A percentile compares a stretch with the other conserved stretches of the same genome.
Conservation (phyloP, 495 filamentous ascomycete species). For the Trichoderma virens region DNA sequence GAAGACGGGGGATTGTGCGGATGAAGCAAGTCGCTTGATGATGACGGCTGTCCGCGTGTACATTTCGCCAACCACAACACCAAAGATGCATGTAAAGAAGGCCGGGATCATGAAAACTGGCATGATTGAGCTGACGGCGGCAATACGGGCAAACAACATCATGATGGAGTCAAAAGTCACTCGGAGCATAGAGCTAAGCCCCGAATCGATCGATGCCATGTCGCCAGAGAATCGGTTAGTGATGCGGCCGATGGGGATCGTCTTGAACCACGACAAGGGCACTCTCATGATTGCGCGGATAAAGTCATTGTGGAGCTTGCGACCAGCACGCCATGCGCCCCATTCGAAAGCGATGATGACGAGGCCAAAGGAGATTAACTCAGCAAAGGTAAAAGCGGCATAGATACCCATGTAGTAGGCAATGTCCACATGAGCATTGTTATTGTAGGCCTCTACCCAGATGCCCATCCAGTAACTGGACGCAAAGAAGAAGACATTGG, state of each 20-base stretch:
- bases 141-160: conserved; percentile 34
- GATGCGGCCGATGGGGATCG: conserved; percentile 46
- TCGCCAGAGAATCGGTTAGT: conserved; percentile 51
- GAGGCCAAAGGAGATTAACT: conserved; percentile 23
- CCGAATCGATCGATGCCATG: conserved; percentile 34
- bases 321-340: conserved; percentile 39
- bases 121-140: conserved; percentile 40
- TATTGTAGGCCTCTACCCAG: conserved; percentile 45
- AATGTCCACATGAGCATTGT: conserved; percentile 24
- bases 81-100: conserved; percentile 31
- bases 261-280: conserved; percentile 48
- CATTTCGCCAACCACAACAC: conserved; percentile 39
- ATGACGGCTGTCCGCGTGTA: conserved; percentile 41
- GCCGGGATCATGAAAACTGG: conserved; percentile 42
- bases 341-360: conserved; percentile 28
- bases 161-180: conserved; percentile 28
- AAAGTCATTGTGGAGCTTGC: conserved; percentile 36
- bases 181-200: conserved; percentile 31
- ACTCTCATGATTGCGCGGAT: conserved; percentile 39
- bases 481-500: conserved; percentile 22
- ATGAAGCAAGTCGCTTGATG: conserved; percentile 34
- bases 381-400: conserved; percentile 24
- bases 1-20: conserved; percentile 42
- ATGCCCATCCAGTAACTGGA: conserved; percentile 36
- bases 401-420: conserved; percentile 33